Evolutionary conservation across 176 grass and related monocot genomes (phyloP).

Genomic region (Saccharum officinarum): DNA sequence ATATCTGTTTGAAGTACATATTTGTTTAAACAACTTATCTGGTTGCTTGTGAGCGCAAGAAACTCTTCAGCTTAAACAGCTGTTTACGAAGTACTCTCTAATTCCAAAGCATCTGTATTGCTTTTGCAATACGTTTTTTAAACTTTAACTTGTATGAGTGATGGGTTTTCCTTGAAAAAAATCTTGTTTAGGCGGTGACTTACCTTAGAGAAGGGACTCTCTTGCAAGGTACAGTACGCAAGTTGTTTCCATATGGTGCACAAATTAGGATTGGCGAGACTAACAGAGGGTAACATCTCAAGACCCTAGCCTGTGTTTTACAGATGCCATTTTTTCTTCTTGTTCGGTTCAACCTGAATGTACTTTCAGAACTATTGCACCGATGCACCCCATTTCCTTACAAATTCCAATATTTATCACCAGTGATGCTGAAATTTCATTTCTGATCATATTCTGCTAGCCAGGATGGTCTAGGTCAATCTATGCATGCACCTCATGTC

Average conservation of each 20-base stretch:
- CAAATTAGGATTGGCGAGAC: conserved; percentile 76
- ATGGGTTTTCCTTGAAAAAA: neutral
- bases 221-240: conserved; percentile 76
- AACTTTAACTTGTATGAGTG: conserved; percentile 4
- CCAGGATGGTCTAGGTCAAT: neutral
- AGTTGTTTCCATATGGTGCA: conserved; percentile 79
- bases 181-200: conserved; percentile 56
- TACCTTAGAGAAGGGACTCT: conserved; percentile 78
- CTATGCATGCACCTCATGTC: neutral
- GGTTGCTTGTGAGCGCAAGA: neutral
- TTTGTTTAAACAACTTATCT: neutral
- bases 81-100: neutral
- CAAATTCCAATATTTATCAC: neutral
- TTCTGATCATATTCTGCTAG: neutral
- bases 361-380: neutral
- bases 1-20: conserved; percentile 4
- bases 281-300: conserved; percentile 67
- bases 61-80: neutral
- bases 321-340: conserved; percentile 6
- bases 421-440: conserved; percentile 5
- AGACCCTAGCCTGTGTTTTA: neutral
- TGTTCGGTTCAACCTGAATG: conserved; percentile 15
- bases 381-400: neutral
- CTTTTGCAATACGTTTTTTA: neutral
- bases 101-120: neutral